Evolutionary conservation across 106 monocot genomes (phyloP), one percentile per base, ranked within the genome.

Genomic region (Narthecium ossifragum): DNA sequence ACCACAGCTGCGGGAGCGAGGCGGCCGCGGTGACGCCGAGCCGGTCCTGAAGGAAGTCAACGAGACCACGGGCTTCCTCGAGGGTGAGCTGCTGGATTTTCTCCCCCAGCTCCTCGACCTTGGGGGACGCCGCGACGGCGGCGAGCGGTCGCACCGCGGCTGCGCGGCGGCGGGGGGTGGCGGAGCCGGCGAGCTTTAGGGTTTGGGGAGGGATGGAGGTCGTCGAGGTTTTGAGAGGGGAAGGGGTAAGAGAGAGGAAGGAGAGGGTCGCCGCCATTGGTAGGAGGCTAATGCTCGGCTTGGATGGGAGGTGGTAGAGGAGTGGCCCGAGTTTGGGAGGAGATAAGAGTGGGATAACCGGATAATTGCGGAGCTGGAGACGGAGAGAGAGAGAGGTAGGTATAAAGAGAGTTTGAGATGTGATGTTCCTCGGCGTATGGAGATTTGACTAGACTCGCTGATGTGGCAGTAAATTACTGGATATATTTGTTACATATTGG

Each of bases 11-110:
- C 67, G 12, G 81, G 75, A 27, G 81, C 75, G 62, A 74, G 38
- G 85, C 57, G 29, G 85, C 80, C 5, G 73, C 77, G 30, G 77
- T 68, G 66, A 86, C 77, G 23, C 81, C 78, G 26, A 86, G 81
- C 37, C 68, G 63, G 24, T 77, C 85, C 57, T 80, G 81, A 6
- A 86, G 73, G 70, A 65, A 63, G 66, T 78, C 85, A 37, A 78
- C 77, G 20, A 81, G 74, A 55, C 45, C 5, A 14, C 74, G 70
- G 51, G 81, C 81, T 49, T 86, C 85, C 58, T 71, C 85, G 31
- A 86, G 77, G 36, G 85, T 86, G 53, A 86, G 67, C 10, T 24
- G 23, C 0, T 73, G 46, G 29, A 81, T 81, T 30, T 71, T 58
- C 24, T 32, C 22, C 34, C 77, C 81, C 23, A 81, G 63, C 15